These are phyloP conservation scores for Aspergillus felis DNA, from an alignment of 2,329 filamentous ascomycete species.

Conservation along the genomic window DNA sequence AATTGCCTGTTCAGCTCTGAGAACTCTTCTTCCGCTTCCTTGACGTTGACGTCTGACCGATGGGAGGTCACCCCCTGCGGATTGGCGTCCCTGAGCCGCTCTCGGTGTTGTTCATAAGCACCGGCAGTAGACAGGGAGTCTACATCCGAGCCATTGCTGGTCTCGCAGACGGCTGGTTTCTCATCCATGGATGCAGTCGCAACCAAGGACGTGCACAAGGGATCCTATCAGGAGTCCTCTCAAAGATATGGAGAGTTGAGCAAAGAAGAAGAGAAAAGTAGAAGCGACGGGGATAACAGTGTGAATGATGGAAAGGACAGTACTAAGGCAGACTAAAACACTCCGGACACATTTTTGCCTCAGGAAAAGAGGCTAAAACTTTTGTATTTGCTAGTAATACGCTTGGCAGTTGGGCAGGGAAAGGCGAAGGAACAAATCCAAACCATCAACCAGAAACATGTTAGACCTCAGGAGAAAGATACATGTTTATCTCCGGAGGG, in stretches of 20 bases:
- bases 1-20: slow-evolving; percentile 38
- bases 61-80: slow-evolving; percentile 30
- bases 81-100: slow-evolving; percentile 28
- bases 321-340: not conserved
- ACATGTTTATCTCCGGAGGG: not conserved
- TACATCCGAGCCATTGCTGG: slow-evolving; percentile 23
- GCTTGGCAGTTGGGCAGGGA: not conserved
- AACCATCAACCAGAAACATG: not conserved
- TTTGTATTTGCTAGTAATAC: not conserved
- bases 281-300: not conserved
- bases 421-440: not conserved
- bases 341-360: not conserved
- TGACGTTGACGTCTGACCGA: slow-evolving; percentile 41
- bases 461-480: not conserved
- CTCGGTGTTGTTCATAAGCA: slow-evolving; percentile 28
- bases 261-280: not conserved
- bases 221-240: too few species aligned
- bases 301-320: not conserved
- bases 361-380: not conserved
- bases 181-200: slow-evolving; percentile 15
- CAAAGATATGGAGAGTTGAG: not conserved
- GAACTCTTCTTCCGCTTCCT: slow-evolving; percentile 45
- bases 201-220: not conserved
- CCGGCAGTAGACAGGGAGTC: slow-evolving; percentile 20
- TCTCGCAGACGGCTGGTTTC: slow-evolving; percentile 12